These are phyloP conservation scores for Blastomyces parvus DNA, from an alignment of 2,329 filamentous ascomycete genomes.

Conservation along the genomic window DNA sequence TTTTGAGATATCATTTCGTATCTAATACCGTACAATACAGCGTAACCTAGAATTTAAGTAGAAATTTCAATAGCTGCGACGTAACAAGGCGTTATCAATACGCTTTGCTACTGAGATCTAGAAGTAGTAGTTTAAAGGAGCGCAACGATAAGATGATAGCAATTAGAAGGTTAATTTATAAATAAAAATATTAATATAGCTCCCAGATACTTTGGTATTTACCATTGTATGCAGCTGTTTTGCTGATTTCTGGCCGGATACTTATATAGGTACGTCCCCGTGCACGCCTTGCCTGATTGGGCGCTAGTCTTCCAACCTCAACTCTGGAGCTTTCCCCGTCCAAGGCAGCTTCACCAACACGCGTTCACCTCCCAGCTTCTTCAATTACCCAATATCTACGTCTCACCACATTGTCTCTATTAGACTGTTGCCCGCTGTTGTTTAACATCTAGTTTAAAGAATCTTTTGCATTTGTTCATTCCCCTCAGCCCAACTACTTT, in stretches of 20 bases:
- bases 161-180: not conserved
- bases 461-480: slow-evolving; percentile 8
- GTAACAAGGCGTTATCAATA: not conserved
- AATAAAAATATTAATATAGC: not conserved
- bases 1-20: not conserved
- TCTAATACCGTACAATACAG: not conserved
- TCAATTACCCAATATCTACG: slow-evolving; percentile 15
- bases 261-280: too few relatives aligned
- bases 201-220: not conserved
- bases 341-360: slow-evolving; percentile 30
- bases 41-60: not conserved
- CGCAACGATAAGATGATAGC: not conserved
- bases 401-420: slow-evolving; percentile 16
- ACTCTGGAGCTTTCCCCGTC: slow-evolving; percentile 12
- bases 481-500: slow-evolving; percentile 11
- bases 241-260: not conserved
- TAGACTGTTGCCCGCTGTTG: not conserved
- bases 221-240: not conserved
- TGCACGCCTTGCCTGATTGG: slow-evolving; percentile 5
- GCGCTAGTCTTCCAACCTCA: slow-evolving; percentile 7
- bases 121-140: not conserved
- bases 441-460: not conserved
- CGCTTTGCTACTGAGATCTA: not conserved
- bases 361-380: slow-evolving; percentile 19
- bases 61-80: not conserved